A percentile compares a stretch with the other conserved stretches of the same genome.
Conservation (phyloP, 306 rosid species). For the Nissolia schottii region DNA sequence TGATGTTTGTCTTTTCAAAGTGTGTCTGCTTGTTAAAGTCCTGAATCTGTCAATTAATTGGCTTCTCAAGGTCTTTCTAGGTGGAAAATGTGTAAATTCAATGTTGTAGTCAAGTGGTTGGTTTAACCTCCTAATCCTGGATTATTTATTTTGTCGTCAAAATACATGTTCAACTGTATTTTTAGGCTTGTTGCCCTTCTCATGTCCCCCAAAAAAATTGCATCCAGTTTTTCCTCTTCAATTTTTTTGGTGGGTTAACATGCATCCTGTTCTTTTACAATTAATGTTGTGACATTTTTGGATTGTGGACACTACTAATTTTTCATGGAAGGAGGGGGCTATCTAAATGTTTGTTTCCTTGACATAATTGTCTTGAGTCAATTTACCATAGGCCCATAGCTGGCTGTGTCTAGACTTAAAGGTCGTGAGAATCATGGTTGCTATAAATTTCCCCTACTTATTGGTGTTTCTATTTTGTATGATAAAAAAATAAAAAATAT, state of each 20-base stretch:
- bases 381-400: background rate
- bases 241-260: background rate
- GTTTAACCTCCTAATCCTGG: background rate
- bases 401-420: background rate
- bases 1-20: background rate
- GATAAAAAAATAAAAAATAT: no score
- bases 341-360: background rate
- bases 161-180: background rate
- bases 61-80: background rate
- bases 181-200: background rate
- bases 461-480: background rate
- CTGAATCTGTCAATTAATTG: conserved; percentile 4
- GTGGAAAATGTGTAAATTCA: background rate
- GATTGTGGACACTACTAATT: background rate
- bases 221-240: no score
- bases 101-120: background rate
- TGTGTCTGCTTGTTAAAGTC: background rate
- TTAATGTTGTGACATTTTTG: background rate
- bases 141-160: background rate
- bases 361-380: background rate
- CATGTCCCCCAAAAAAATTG: background rate
- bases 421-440: background rate
- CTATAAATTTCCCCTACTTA: background rate
- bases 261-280: background rate
- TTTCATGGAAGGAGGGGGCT: background rate